These are phyloP conservation scores for Solanum pinnatisectum DNA, from an alignment of 257 asterid genomes.

Conservation along the genomic window DNA sequence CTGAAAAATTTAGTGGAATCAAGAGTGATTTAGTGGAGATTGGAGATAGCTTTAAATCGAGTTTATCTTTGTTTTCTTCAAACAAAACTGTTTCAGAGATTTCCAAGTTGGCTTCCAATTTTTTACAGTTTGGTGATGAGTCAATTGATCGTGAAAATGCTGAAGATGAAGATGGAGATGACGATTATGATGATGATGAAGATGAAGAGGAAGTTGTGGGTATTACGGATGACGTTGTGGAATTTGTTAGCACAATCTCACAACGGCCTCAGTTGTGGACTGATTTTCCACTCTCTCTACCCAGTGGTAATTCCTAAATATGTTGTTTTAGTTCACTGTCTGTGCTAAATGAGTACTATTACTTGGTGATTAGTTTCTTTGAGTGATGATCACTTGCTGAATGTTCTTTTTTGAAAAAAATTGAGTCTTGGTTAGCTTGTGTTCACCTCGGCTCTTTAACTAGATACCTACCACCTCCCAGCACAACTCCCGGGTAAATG, in stretches of 20 bases:
- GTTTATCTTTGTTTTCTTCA: constrained; percentile 50
- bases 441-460: background rate
- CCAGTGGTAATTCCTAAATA: constrained; percentile 28
- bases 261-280: constrained; percentile 61
- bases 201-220: constrained; percentile 30
- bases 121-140: constrained; percentile 30
- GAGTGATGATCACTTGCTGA: background rate
- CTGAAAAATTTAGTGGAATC: constrained; percentile 42
- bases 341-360: background rate
- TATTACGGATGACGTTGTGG: constrained; percentile 47
- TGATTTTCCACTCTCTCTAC: constrained; percentile 59
- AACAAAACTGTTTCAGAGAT: constrained; percentile 12
- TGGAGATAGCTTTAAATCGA: constrained; percentile 55
- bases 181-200: constrained; percentile 8
- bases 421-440: background rate
- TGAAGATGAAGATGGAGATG: constrained; percentile 21
- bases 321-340: background rate
- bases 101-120: constrained; percentile 47
- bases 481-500: background rate
- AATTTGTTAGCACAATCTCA: constrained; percentile 40
- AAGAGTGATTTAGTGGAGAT: constrained; percentile 64
- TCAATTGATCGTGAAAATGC: background rate
- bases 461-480: background rate
- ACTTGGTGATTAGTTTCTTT: background rate
- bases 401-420: background rate